Conservation (phyloP, 2,329 filamentous ascomycete species). For the Zymoseptoria pseudotritici region DNA sequence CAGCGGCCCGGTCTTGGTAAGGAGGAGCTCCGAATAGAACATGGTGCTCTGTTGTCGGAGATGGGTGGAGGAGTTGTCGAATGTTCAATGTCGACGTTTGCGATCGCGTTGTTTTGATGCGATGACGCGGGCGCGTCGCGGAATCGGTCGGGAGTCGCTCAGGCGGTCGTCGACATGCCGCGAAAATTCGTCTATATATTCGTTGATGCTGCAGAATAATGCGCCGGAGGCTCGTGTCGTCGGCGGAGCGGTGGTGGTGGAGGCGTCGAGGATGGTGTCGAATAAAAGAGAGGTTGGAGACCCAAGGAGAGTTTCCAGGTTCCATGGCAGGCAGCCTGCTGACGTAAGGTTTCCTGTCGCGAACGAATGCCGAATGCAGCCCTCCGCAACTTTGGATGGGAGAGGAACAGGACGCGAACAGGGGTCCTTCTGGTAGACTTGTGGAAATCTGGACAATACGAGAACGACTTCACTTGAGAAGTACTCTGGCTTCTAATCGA, state of each 20-base stretch:
- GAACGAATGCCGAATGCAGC: too few species aligned
- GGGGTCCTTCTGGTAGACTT: not conserved
- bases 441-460: not conserved
- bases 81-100: slow-evolving; percentile 6
- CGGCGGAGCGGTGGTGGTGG: not conserved
- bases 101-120: slow-evolving; percentile 19
- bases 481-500: not conserved
- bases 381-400: not conserved
- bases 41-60: slow-evolving; percentile 43
- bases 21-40: slow-evolving; percentile 95
- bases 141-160: not conserved
- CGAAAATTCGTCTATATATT: not conserved
- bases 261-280: not conserved
- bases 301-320: not conserved
- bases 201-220: not conserved
- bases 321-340: not conserved
- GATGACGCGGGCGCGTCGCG: slow-evolving; percentile 5
- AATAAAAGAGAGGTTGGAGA: not conserved
- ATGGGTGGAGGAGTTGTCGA: not conserved
- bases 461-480: not conserved
- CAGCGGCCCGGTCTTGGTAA: slow-evolving; percentile 94
- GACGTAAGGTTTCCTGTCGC: too few species aligned
- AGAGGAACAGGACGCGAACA: not conserved
- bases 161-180: slow-evolving; percentile 1
- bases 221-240: slow-evolving; percentile 1